phyloP scores from a whole-genome alignment of 202 grass and related monocot genomes.

The Eragrostis tef region DNA sequence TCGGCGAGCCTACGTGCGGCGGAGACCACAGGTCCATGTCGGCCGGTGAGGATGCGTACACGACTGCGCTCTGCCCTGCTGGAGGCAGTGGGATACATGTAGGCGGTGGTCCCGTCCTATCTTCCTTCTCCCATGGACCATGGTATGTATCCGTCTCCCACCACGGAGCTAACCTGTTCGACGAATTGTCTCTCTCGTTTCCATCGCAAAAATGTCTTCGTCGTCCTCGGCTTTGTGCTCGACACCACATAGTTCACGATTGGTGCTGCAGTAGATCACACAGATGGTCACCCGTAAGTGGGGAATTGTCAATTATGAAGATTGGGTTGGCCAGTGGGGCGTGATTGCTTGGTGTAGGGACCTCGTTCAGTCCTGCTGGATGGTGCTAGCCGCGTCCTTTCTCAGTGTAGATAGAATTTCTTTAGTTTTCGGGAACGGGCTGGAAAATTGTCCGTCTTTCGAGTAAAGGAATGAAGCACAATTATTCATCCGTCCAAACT shows the following conservation, averaged over 20 bases:
- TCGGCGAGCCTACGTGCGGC: not conserved
- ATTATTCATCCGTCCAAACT: not conserved
- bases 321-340: not conserved
- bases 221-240: not conserved
- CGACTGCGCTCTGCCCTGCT: not conserved
- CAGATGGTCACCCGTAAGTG: not conserved
- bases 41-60: not conserved
- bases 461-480: not conserved
- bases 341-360: not conserved
- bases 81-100: not conserved
- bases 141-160: not conserved
- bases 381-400: not conserved
- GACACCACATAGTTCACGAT: not conserved
- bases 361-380: not conserved
- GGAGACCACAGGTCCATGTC: not conserved
- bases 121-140: constrained; percentile 5
- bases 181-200: not conserved
- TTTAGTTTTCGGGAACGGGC: not conserved
- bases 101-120: not conserved
- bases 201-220: too few species aligned
- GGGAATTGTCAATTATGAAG: not conserved
- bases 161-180: not conserved
- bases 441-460: not conserved
- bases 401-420: not conserved
- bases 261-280: not conserved